A percentile compares a stretch with the other conserved stretches of the same genome.
Evolutionary conservation across 1,139 yeast species (phyloP).

Genomic region (Lodderomyces theae): DNA sequence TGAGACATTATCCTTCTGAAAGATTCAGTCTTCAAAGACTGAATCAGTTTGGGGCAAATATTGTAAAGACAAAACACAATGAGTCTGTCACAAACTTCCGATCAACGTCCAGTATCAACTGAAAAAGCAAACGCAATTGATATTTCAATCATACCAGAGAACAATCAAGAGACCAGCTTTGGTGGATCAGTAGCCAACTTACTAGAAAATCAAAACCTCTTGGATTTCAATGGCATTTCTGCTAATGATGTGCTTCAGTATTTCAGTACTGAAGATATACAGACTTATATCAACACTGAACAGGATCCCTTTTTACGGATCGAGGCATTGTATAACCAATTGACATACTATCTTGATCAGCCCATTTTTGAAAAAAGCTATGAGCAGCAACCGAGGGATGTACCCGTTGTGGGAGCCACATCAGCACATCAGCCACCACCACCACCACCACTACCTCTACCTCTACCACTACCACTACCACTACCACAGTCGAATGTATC

Average conservation of each 20-base stretch:
- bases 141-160: background rate
- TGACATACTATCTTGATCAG: background rate
- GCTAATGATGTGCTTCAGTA: background rate
- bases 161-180: conserved; percentile 1
- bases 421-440: background rate
- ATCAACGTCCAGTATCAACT: background rate
- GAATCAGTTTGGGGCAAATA: too few relatives aligned
- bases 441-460: background rate
- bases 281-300: background rate
- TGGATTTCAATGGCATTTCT: background rate
- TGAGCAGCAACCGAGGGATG: background rate
- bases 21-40: too few relatives aligned
- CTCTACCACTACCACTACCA: too few relatives aligned
- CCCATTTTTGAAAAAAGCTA: background rate
- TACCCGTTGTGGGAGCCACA: too few relatives aligned
- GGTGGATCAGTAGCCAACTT: background rate
- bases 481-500: too few relatives aligned
- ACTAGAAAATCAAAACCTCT: background rate
- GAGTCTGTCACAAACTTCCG: conserved; percentile 1
- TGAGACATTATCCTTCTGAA: too few relatives aligned
- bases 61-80: too few relatives aligned
- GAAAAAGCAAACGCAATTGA: background rate
- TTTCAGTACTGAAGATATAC: background rate
- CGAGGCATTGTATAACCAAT: background rate
- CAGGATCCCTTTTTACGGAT: background rate